phyloP scores from a whole-genome alignment of 2,329 filamentous ascomycete genomes.

The Fusarium sp. region DNA sequence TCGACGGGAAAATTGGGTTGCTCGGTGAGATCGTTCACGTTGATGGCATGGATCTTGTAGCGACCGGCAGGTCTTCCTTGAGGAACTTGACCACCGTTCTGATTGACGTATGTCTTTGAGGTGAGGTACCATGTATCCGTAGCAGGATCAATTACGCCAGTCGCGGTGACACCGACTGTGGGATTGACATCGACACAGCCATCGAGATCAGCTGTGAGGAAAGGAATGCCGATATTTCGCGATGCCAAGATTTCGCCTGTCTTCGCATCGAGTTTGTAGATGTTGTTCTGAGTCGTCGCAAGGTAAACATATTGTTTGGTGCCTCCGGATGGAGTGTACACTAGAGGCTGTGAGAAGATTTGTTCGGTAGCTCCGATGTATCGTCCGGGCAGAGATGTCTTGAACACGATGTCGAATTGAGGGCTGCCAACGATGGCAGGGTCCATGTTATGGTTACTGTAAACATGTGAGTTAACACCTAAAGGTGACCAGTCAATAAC shows the following conservation, averaged over 20 bases:
- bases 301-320: constrained; percentile 68
- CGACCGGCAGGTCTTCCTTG: constrained; percentile 56
- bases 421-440: constrained; percentile 69
- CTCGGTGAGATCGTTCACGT: constrained; percentile 58
- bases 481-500: fast-evolving
- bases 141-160: constrained; percentile 62
- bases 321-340: constrained; percentile 64
- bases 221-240: constrained; percentile 65
- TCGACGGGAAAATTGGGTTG: constrained; percentile 62
- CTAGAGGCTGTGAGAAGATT: constrained; percentile 66
- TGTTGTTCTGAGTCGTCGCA: constrained; percentile 71
- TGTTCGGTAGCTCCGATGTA: constrained; percentile 67
- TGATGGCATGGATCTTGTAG: constrained; percentile 57
- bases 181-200: constrained; percentile 66
- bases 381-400: constrained; percentile 65
- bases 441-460: constrained; percentile 74
- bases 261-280: constrained; percentile 70
- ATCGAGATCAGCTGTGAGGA: constrained; percentile 64
- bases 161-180: constrained; percentile 63
- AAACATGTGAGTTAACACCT: neutral
- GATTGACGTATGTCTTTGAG: constrained; percentile 60
- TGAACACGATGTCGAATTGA: constrained; percentile 70
- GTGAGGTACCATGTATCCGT: constrained; percentile 63
- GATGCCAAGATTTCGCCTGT: constrained; percentile 66
- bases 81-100: constrained; percentile 48